A percentile compares a stretch with the other conserved stretches of the same genome.
These are phyloP conservation scores for Cladophialophora immunda DNA, from an alignment of 2,329 filamentous ascomycete species.

Conservation along the genomic window DNA sequence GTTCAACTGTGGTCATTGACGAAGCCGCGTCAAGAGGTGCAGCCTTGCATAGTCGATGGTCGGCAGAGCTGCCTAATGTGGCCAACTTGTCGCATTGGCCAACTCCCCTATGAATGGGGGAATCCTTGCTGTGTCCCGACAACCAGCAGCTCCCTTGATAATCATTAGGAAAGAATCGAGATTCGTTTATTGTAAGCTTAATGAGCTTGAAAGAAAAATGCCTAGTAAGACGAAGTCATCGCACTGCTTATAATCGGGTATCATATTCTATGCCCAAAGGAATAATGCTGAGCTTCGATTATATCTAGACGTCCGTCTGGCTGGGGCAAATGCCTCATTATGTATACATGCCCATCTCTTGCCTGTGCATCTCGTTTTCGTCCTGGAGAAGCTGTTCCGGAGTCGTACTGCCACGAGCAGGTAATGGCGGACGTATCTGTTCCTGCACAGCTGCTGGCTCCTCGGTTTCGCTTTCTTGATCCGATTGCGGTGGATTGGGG, in stretches of 20 bases:
- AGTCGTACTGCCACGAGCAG: constrained; percentile 10
- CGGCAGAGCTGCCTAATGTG: constrained; percentile 12
- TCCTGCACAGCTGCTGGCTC: constrained; percentile 2
- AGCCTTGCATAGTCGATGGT: constrained; percentile 20
- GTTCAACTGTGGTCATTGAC: not conserved
- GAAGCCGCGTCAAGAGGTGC: constrained; percentile 30
- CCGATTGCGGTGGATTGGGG: not conserved
- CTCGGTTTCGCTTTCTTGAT: not conserved
- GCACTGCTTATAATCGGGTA: not conserved
- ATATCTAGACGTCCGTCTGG: not conserved
- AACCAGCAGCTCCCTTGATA: no score
- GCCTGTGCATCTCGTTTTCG: constrained; percentile 25
- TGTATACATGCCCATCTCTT: constrained; percentile 33
- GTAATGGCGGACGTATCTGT: constrained; percentile 9
- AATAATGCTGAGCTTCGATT: not conserved
- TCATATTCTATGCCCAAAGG: not conserved
- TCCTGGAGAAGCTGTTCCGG: constrained; percentile 11
- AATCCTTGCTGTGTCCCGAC: not conserved
- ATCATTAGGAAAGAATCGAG: no score
- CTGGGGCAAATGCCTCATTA: not conserved
- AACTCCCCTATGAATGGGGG: not conserved
- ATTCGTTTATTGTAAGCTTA: no score
- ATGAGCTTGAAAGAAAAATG: not conserved
- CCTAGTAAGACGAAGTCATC: not conserved
- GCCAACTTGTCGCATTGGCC: not conserved